Evolutionary conservation across 2,329 filamentous ascomycete species (phyloP).

Genomic region (Bipolaris sorokiniana): DNA sequence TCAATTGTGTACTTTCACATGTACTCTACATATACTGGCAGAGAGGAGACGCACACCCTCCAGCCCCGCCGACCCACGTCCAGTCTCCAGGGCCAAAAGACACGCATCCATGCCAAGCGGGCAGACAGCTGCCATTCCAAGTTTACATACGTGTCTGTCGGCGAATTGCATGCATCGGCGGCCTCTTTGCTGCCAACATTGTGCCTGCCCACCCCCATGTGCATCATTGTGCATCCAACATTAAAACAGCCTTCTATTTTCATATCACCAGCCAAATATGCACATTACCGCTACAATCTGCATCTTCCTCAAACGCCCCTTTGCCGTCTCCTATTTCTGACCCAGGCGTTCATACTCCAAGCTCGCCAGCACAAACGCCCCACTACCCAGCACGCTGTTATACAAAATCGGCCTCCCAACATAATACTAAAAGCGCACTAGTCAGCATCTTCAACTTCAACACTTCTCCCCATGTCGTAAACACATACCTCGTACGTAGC

Average conservation of each 20-base stretch:
- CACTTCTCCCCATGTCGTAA: too few relatives aligned
- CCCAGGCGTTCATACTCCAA: conserved; percentile 26
- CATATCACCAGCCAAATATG: too few relatives aligned
- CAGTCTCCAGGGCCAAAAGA: neutral
- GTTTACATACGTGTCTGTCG: conserved; percentile 2
- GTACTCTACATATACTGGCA: neutral
- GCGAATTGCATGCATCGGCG: neutral
- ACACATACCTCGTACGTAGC: conserved; percentile 33
- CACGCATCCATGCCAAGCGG: conserved; percentile 1
- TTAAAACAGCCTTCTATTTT: too few relatives aligned
- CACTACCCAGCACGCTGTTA: conserved; percentile 27
- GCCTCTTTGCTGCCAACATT: conserved; percentile 1
- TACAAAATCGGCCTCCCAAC: conserved; percentile 47
- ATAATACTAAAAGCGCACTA: conserved; percentile 47
- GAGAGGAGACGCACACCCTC: too few relatives aligned
- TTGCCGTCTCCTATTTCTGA: neutral
- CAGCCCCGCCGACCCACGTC: conserved; percentile 5
- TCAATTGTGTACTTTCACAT: neutral
- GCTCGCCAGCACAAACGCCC: conserved; percentile 35
- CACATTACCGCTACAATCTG: too few relatives aligned
- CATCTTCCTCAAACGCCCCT: too few relatives aligned
- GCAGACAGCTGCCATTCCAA: conserved; percentile 3
- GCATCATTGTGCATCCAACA: neutral
- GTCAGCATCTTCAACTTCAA: neutral
- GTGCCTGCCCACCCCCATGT: neutral